Conservation (phyloP, 2,329 filamentous ascomycete genomes). For the Hypoxylon sp. region DNA sequence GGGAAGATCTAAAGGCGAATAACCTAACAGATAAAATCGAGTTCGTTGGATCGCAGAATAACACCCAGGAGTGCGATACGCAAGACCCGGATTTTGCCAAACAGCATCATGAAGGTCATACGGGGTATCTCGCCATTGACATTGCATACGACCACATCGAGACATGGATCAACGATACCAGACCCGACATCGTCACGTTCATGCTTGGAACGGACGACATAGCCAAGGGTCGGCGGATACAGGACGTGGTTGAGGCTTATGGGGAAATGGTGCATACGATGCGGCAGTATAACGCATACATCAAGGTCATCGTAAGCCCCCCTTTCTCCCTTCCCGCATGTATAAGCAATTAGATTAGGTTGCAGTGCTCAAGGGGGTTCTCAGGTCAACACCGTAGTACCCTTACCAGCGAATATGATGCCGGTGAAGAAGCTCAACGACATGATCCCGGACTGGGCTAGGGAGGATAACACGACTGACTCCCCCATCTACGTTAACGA, state of each 20-base stretch:
- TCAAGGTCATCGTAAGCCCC: constrained; percentile 59
- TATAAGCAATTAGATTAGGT: not conserved
- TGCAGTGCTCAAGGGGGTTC: not conserved
- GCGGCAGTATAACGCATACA: constrained; percentile 56
- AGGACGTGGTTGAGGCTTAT: constrained; percentile 59
- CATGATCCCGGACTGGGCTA: constrained; percentile 58
- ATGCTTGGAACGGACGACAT: constrained; percentile 65
- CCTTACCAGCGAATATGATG: constrained; percentile 53
- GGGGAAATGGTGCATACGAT: constrained; percentile 59
- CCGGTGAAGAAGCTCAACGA: constrained; percentile 56
- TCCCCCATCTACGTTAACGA: constrained; percentile 61
- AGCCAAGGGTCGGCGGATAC: constrained; percentile 49
- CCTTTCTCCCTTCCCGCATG: not conserved
- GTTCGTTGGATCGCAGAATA: constrained; percentile 61
- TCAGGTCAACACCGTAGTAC: constrained; percentile 60
- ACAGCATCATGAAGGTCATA: constrained; percentile 62
- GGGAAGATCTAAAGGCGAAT: constrained; percentile 57
- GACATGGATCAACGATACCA: constrained; percentile 57
- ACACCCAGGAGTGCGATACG: constrained; percentile 57
- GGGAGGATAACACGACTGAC: constrained; percentile 54
- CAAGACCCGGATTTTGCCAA: constrained; percentile 56
- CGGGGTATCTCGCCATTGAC: constrained; percentile 60
- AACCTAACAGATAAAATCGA: constrained; percentile 56
- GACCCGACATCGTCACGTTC: constrained; percentile 62
- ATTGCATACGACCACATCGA: constrained; percentile 60